Evolutionary conservation across 208 protist species (phyloP).

Genomic region (Acanthamoeba healyi): DNA sequence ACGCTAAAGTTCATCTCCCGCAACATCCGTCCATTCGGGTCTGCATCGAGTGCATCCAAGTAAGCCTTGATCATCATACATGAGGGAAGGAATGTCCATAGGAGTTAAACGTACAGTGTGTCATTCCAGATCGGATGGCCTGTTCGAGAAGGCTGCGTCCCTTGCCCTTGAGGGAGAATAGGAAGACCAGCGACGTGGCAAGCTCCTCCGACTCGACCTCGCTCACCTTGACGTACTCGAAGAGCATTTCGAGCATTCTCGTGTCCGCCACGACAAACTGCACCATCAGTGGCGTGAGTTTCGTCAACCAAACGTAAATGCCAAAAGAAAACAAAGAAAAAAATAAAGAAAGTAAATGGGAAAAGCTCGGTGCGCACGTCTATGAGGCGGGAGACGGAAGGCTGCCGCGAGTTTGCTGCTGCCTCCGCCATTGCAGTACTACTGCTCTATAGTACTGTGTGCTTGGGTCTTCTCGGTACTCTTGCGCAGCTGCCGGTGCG

Average conservation of each 20-base stretch:
- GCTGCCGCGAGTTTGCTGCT: neutral
- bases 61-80: too few species aligned
- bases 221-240: slow-evolving; percentile 10
- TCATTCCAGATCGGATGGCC: neutral
- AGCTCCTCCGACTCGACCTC: neutral
- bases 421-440: too few species aligned
- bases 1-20: slow-evolving; percentile 24
- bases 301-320: neutral
- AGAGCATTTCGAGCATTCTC: neutral
- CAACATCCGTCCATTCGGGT: neutral
- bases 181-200: neutral
- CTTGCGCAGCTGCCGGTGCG: too few species aligned
- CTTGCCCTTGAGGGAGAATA: neutral
- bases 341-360: neutral
- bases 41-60: neutral
- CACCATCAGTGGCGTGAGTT: neutral
- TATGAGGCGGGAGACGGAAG: neutral
- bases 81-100: too few species aligned
- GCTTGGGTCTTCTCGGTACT: too few species aligned
- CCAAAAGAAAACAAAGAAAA: neutral
- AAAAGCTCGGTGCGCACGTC: neutral
- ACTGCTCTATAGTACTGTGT: too few species aligned
- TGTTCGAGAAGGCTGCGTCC: neutral
- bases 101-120: neutral
- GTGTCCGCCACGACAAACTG: neutral